phyloP scores from a whole-genome alignment of 2,329 filamentous ascomycete genomes.

The Rutstroemia sp. region DNA sequence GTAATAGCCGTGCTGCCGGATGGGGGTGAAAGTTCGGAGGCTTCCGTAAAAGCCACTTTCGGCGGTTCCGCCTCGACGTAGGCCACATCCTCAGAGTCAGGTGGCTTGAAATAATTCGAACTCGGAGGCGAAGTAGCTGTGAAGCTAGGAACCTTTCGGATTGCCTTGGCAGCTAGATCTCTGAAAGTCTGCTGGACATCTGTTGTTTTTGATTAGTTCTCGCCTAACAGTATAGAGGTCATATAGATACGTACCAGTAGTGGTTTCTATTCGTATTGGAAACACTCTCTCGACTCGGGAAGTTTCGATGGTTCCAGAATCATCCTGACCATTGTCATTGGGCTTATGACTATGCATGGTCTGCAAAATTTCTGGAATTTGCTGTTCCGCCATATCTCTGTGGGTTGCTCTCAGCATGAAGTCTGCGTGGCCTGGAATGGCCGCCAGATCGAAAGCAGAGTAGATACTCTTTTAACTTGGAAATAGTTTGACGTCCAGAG shows the following conservation, averaged over 20 bases:
- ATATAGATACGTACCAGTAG: background rate
- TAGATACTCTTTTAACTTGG: too few species aligned
- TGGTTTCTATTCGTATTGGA: conserved; percentile 8
- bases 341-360: background rate
- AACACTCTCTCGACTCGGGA: conserved; percentile 6
- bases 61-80: background rate
- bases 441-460: too few species aligned
- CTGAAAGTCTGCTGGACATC: background rate
- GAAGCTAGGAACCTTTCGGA: background rate
- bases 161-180: background rate
- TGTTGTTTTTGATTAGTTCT: background rate
- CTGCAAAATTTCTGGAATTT: background rate
- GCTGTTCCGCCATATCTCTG: background rate
- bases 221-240: background rate
- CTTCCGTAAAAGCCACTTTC: background rate
- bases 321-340: background rate
- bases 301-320: background rate
- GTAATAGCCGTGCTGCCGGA: background rate
- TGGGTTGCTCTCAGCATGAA: background rate
- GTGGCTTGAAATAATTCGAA: background rate
- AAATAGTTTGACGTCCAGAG: too few species aligned
- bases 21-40: background rate
- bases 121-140: background rate
- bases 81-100: background rate
- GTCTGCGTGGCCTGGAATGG: too few species aligned